A percentile compares a stretch with the other conserved stretches of the same genome.
Conservation (phyloP, 164 flowering plant species). For the Dillenia suffruticosa region DNA sequence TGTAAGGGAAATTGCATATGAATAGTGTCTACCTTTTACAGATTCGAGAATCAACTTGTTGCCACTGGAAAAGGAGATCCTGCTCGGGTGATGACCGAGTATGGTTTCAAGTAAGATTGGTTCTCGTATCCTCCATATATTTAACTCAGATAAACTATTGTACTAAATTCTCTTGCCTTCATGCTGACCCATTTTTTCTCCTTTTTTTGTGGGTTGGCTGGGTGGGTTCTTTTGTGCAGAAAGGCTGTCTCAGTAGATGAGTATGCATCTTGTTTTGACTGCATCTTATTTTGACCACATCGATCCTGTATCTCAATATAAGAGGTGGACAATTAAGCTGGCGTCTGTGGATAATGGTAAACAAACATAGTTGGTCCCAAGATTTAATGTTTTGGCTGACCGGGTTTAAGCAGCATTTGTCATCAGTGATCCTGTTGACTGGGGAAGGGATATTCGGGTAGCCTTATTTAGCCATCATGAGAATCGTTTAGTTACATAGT, state of each 20-base stretch:
- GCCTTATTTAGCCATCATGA: not conserved
- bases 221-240: constrained; percentile 29
- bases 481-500: too few relatives aligned
- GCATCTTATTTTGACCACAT: constrained; percentile 68
- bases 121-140: not conserved
- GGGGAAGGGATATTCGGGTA: constrained; percentile 97
- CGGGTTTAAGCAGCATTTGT: constrained; percentile 72
- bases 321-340: constrained; percentile 43
- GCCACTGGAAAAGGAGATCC: constrained; percentile 95
- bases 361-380: constrained; percentile 9
- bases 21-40: constrained; percentile 6
- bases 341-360: constrained; percentile 4
- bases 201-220: too few relatives aligned
- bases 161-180: too few relatives aligned
- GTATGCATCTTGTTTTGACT: constrained; percentile 66
- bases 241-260: constrained; percentile 77
- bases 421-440: constrained; percentile 89
- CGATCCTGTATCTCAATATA: constrained; percentile 72
- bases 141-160: too few relatives aligned
- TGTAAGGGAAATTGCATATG: too few relatives aligned
- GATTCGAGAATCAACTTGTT: constrained; percentile 66
- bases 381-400: constrained; percentile 28
- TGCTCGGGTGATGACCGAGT: constrained; percentile 73
- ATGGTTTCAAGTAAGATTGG: constrained; percentile 73
- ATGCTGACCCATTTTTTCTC: too few relatives aligned